Evolutionary conservation across 768 basidiomycete genomes (phyloP).

Genomic region (Trametes coccinea): DNA sequence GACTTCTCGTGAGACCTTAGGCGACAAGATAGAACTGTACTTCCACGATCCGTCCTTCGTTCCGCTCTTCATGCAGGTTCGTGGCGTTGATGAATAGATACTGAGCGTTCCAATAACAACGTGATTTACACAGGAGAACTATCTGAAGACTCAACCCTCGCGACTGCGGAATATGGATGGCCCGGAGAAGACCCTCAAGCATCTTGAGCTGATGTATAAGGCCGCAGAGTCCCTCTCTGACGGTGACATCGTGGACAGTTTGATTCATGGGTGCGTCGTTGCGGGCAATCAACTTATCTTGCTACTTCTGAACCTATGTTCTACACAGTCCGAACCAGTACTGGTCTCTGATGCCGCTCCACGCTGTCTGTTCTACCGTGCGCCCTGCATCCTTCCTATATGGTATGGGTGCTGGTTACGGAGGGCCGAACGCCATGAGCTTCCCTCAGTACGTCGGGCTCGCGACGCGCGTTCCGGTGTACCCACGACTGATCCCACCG

Average conservation of each 20-base stretch:
- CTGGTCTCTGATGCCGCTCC: constrained; percentile 93
- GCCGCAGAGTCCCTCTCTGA: constrained; percentile 95
- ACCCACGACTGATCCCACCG: neutral
- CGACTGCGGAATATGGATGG: constrained; percentile 57
- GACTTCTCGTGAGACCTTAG: constrained; percentile 77
- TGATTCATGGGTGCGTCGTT: constrained; percentile 82
- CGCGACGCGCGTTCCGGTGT: no score
- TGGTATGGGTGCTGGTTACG: constrained; percentile 67
- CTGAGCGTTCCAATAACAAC: neutral
- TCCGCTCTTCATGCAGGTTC: constrained; percentile 93
- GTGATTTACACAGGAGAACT: constrained; percentile 75
- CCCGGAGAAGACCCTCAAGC: constrained; percentile 65
- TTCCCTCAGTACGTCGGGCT: constrained; percentile 76
- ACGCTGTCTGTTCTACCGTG: constrained; percentile 89
- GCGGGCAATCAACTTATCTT: neutral
- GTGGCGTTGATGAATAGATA: neutral
- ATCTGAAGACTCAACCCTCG: constrained; percentile 80
- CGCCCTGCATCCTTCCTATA: constrained; percentile 84
- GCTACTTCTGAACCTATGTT: neutral
- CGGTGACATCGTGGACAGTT: constrained; percentile 86
- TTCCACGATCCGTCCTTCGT: constrained; percentile 96
- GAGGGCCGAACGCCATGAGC: constrained; percentile 62
- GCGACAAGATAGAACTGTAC: constrained; percentile 93
- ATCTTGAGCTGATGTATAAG: constrained; percentile 77
- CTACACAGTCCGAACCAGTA: constrained; percentile 83